Evolutionary conservation across 257 asterid genomes (phyloP).

Genomic region (Lantana camara): DNA sequence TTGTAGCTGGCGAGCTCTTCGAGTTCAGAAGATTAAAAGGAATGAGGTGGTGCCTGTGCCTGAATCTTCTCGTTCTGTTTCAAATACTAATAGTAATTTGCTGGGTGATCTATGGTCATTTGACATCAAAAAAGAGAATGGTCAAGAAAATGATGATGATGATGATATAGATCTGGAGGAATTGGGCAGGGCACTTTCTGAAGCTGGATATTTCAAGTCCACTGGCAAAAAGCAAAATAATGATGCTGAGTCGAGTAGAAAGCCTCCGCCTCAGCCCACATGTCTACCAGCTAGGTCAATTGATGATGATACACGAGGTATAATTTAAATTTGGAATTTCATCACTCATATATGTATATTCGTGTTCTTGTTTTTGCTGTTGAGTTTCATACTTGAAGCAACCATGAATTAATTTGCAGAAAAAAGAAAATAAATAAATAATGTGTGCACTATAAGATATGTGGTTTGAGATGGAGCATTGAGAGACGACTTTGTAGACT

Average conservation of each 20-base stretch:
- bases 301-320: slow-evolving; percentile 65
- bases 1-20: slow-evolving; percentile 78
- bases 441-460: no score
- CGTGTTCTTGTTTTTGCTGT: slow-evolving; percentile 6
- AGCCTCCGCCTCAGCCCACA: slow-evolving; percentile 28
- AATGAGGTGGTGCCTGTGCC: slow-evolving; percentile 34
- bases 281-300: slow-evolving; percentile 36
- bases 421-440: no score
- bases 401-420: no score
- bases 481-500: no score
- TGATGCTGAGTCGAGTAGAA: slow-evolving; percentile 35
- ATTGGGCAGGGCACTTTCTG: slow-evolving; percentile 72
- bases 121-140: slow-evolving; percentile 43
- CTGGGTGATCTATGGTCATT: slow-evolving; percentile 54
- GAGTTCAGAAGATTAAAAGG: slow-evolving; percentile 67
- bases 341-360: not conserved
- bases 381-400: not conserved
- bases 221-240: slow-evolving; percentile 43
- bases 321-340: not conserved
- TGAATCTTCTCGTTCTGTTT: slow-evolving; percentile 38
- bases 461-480: no score
- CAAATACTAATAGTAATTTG: slow-evolving; percentile 44
- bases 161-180: slow-evolving; percentile 72
- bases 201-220: slow-evolving; percentile 55
- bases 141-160: slow-evolving; percentile 39